Base-by-base conservation (phyloP, 495 filamentous ascomycete species). In the Penicillium parvum region DNA sequence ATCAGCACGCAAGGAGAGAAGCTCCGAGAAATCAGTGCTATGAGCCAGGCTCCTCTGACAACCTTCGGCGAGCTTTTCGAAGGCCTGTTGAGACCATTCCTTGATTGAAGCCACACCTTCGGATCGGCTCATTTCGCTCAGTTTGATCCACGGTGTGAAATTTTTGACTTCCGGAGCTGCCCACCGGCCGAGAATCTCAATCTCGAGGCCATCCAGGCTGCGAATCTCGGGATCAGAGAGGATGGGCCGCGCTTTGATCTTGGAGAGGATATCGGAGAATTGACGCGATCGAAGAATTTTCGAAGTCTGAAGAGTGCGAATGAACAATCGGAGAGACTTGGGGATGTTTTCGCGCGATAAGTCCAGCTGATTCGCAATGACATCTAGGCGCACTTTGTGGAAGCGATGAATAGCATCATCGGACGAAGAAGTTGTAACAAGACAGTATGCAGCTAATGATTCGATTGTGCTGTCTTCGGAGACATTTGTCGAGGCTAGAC, bases 61-160 rank as follows among this genome's bases (percentile, higher is more conserved):
- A 11, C 79, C 78, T 10, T 71, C 49, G 5, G 85, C 64, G 27
- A 94, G 75, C 2, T 73, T 71, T 8, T 76, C 68, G 23, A 88
- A 78, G 5, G 89, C 86, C 35, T 78, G 70, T 32, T 71, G 75
- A 0, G 88, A 85, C 94, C 92, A 98, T 28, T 68, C 63, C 26
- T 75, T 76, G 15, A 92, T 76, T 37, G 79, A 75, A 35, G 82
- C 76, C 19, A 77, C 72, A 0, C 82, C 82, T 43, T 88, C 77
- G 12, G 67, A 49, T 17, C 75, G 76, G 17, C 81, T 77, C 19
- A 95, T 60, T 48, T 94, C 88, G 42, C 90, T 89, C 49, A 94
- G 77, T 21, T 88, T 81, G 34, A 95, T 85, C 69, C 88, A 96
- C 0, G 92, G 94, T 0, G 82, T 94, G 63, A 94, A 97, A 37